Evolutionary conservation across 75 land plant species (phyloP), one percentile per base, ranked within the genome.

Genomic region (Gnetum montanum): DNA sequence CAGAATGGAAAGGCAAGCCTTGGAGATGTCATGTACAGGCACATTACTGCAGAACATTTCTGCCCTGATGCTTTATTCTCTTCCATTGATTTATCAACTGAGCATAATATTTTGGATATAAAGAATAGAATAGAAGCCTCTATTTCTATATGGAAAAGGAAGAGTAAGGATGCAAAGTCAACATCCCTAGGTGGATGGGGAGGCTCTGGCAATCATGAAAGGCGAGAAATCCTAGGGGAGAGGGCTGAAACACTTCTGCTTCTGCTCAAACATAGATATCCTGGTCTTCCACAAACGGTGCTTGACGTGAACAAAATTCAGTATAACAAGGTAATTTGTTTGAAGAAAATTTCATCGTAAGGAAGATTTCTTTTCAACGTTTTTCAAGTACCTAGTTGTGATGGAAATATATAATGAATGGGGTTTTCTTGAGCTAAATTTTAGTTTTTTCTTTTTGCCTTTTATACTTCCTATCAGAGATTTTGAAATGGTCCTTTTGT

Each of bases 301-400:
- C 73, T 92, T 3, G 97, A 92, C 70, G 77, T 81, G 50, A 67
- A 69, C 66, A 92, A 92, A 61, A 92, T 92, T 44, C 86, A 88
- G 68, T 79, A 61, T 59, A 92, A 88, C 70, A 71, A 51, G 76
- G 97, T 88, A 66, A 70, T 46, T 49, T 40, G 20, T 36, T 38
- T 22, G 12, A 0, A 3, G 43, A 31, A 6, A 16, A 10, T 53
- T 3, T 53, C 19, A 8, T 33, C 11, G 24, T 33, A 31, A 52
- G 18, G 33, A 0, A 31, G 24, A 26, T 48, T 22, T 23, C 27
- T 30, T 48, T 2, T 11, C 13, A 11, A 26, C 50, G 27, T n/a
- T 47, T 16, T 26, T 48, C 30, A 48, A 48, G 29, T 4, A 25
- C 13, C 29, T 46, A 48, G 4, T n/a, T n/a, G n/a, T n/a, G n/a